Base-by-base conservation (phyloP, 768 basidiomycete genomes). In the Trametes gibbosa region DNA sequence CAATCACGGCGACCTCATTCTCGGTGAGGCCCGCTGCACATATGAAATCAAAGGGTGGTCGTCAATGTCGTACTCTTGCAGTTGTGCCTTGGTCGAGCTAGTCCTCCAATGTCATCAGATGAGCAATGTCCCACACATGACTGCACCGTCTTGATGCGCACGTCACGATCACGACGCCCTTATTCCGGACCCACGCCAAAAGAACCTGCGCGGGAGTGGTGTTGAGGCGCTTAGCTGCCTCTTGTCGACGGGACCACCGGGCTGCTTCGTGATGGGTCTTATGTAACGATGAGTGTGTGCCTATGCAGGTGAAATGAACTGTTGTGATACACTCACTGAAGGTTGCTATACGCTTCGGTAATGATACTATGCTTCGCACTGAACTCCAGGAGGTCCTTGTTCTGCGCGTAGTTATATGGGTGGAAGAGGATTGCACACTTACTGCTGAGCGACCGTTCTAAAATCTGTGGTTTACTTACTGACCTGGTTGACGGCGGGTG, bases 401-500 rank as follows among this genome's bases (percentile, higher is more conserved):
- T 80, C 19, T 81, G 76, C 34, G 82, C 79, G 75, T 84, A 86
- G 53, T 88, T 82, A 68, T 89, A 90, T 12, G 90, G 87, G 68
- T 89, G 85, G 32, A 90, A 73, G 58, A 80, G 78, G 49, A 90
- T 85, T 32, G 29, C 29, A 56, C 5, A 14, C 46, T 16, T 32
- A 27, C 37, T 12, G 21, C 17, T 27, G 34, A 16, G 23, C 16
- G 16, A n/a, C 24, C 13, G 17, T n/a, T 23, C 9, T 3, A 21
- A 5, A 4, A 34, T 34, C 10, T 9, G 29, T 16, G 54, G 23
- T 24, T 7, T 0, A 51, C 14, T 29, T 42, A 35, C 61, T 3
- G n/a, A 84, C 87, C 75, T 91, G 89, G 66, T 92, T 89, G 40
- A 86, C 86, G 1, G 82, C 85, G 3, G 89, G 89, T 37, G 77